Evolutionary conservation across 2,329 filamentous ascomycete species (phyloP), one percentile per base, ranked within the genome.

Genomic region (Claviceps fusiformis): DNA sequence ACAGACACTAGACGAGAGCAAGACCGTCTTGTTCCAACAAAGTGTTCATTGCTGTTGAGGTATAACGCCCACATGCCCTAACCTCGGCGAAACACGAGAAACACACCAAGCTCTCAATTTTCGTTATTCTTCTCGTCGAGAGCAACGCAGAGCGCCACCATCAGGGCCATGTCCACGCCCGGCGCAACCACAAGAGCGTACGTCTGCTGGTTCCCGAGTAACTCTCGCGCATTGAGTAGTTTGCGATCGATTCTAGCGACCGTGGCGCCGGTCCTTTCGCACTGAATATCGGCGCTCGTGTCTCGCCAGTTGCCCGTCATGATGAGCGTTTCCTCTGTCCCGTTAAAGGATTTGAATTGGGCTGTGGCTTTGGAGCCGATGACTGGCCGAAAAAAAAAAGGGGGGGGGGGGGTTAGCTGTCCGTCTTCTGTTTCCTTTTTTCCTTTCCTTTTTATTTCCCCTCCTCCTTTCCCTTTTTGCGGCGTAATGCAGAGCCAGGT

Each of bases 291-390:
- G 5, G 81, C 83, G 3, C 61, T 67, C 1, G 72, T 75, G 62
- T 83, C 78, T 50, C 79, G 71, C 73, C 76, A 86, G 62, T 82
- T 76, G 39, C 84, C 83, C 59, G 78, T 78, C 72, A 87, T 79
- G 17, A 71, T 62, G 19, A 85, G 68, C 7, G 71, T 69, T 56
- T 79, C 71, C 1, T 65, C 59, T 37, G 68, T 66, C 50, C 75
- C 75, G 13, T 66, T 60, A 0, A 65, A 60, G 19, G 78, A 79
- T n/a, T 70, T 76, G 63, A 87, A 86, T 0, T 73, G 77, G 10
- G 77, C 77, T 1, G 73, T 75, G 44, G 78, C 78, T 62, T 81
- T 81, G 54, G 74, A 77, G 39, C 73, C 72, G 9, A 76, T 61
- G 15, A 81, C 79, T 41, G 81, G 52, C 8, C 19, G 46, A 10